Percentiles rank a stretch among this genome's conserved stretches.
These are phyloP conservation scores for Didymella arachidicola DNA, from an alignment of 2,329 filamentous ascomycete species.

Conservation along the genomic window DNA sequence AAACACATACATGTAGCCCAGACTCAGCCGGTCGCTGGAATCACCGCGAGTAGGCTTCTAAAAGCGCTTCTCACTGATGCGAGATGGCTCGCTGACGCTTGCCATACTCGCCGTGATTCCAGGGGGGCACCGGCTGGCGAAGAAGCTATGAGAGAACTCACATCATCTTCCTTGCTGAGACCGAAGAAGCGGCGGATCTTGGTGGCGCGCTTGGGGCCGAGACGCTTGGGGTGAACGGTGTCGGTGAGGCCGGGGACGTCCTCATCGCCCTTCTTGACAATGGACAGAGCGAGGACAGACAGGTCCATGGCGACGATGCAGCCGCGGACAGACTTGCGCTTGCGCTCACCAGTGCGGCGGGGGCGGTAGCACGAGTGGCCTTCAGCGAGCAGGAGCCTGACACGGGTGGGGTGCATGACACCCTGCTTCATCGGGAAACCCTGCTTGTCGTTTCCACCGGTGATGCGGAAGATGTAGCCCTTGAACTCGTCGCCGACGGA, in stretches of 20 bases:
- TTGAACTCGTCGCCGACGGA: conserved; percentile 99
- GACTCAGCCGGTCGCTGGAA: conserved; percentile 54
- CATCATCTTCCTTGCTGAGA: conserved; percentile 99
- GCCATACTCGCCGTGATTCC: background rate
- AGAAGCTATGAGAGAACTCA: conserved; percentile 77
- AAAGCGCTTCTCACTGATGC: background rate
- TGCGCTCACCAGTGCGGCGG: conserved; percentile 97
- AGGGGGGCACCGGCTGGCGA: conserved; percentile 62
- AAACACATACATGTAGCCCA: conserved; percentile 47
- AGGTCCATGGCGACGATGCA: conserved; percentile 98
- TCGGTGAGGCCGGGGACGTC: conserved; percentile 98
- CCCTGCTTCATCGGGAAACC: conserved; percentile 99
- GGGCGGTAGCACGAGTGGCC: conserved; percentile 99
- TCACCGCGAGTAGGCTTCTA: background rate
- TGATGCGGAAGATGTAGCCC: conserved; percentile 99
- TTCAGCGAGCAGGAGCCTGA: conserved; percentile 91
- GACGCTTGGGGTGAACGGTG: conserved; percentile 97
- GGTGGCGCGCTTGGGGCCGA: conserved; percentile 99
- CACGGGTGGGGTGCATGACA: conserved; percentile 98
- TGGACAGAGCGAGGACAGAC: conserved; percentile 88
- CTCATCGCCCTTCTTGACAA: conserved; percentile 97
- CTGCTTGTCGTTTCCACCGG: conserved; percentile 99
- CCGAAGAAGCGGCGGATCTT: conserved; percentile 99
- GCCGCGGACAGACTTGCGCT: conserved; percentile 98
- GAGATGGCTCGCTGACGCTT: background rate